Base-by-base conservation (phyloP, 352 stramenopile genomes). In the Phytophthora syringae region DNA sequence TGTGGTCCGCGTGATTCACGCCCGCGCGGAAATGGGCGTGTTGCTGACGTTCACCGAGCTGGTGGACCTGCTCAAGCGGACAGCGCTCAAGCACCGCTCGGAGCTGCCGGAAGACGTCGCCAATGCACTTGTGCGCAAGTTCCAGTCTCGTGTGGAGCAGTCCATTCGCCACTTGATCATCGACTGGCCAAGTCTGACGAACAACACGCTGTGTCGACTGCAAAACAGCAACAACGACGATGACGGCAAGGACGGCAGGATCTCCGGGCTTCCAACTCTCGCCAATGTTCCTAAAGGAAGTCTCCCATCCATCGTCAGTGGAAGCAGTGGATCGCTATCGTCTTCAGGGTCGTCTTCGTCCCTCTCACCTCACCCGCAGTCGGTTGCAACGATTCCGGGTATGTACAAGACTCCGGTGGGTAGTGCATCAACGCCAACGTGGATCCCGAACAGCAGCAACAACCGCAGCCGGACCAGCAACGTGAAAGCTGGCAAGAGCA, bases 31-130 rank as follows among this genome's bases (percentile, higher is more conserved):
- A n/a, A 72, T 92, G 22, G 83, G 86, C 12, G 69, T 94, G 10
- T 54, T 90, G 25, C 84, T 92, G 79, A 85, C 64, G 9, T 90
- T 87, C 44, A 82, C 82, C 0, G 83, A 94, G 27, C 58, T 92
- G 43, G 77, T 81, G 24, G 77, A 91, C n/a, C 52, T 94, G 20
- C 60, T 91, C 9, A 70, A 86, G 20, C 81, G 80, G 7, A 78
- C 79, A 6, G 74, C 83, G n/a, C 59, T 84, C 32, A 90, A 91
- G 56, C 79, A 92, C 62, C 70, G 67, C 15, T 70, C 69, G 2
- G 44, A 62, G 27, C 28, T 92, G 30, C 69, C 77, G 1, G 60
- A 73, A 27, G 76, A 88, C 7, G 32, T 79, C 6, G 78, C 72
- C 22, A 61, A 44, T 13, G 60, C 67, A 16, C 73, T 92, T 9